Base-by-base conservation (phyloP, 2,329 filamentous ascomycete genomes). In the Stromatinia cepivora region DNA sequence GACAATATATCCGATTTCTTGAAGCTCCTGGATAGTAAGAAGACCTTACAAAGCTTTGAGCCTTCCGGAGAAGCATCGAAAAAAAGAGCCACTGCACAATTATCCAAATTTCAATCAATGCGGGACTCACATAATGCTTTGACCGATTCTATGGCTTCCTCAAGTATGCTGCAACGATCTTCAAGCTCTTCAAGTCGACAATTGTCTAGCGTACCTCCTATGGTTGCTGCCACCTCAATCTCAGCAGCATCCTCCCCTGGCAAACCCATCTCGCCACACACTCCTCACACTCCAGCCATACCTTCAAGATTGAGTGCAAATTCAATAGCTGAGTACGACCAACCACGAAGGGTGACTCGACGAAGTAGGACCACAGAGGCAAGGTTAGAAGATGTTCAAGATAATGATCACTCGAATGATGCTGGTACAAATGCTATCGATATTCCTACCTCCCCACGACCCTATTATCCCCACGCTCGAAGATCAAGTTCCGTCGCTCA, bases 1-100 rank as follows among this genome's bases (percentile, higher is more conserved):
- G 92, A 97, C 75, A 94, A 95, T 72, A 97, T 99, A 53, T 93
- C 92, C 0, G 93, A 96, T 66, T 99, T 98, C 75, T 82, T 99
- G 71, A 96, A 96, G 76, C 86, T 93, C 71, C 84, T 99, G 9
- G 94, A 98, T 71, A 90, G 88, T 75, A 92, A 92, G 78, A 97
- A 94, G 79, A 94, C 93, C n/a, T 80, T 95, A 36, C 89, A 88
- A 79, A 92, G 90, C 79, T 92, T 97, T 69, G 89, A 93, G 72
- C 83, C 84, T 59, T 84, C 87, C 71, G 85, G 88, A 11, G 90
- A 93, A 73, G 87, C 89, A 34, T 86, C 90, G 0, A 90, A 90
- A 61, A 92, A 91, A 77, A 87, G 88, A 73, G 94, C 93, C 0
- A 90, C 89, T 48, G 91, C 92, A 54, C 92, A 94, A 73, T 84